Percentiles rank a stretch among this genome's conserved stretches.
phyloP scores from a whole-genome alignment of 1,284 basidiomycete species.

The Ganoderma leucocontextum region DNA sequence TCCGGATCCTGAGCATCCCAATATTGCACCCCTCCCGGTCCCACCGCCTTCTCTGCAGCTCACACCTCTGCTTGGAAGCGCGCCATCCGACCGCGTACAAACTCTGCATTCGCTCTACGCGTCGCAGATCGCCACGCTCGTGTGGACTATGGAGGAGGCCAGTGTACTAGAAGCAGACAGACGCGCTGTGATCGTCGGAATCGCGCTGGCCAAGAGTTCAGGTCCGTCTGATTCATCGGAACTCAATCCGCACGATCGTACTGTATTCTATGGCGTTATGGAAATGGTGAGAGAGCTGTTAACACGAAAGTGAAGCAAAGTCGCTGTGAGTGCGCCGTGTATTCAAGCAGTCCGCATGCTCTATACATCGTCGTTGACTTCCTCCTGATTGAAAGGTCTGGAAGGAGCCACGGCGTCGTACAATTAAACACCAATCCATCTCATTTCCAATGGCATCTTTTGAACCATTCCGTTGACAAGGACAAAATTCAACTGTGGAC shows the following conservation, averaged over 20 bases:
- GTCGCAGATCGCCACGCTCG: constrained; percentile 84
- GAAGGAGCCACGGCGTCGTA: not conserved
- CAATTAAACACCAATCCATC: not conserved
- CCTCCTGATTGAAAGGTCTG: constrained; percentile 7
- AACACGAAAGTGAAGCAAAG: not conserved
- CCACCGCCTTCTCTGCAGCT: constrained; percentile 80
- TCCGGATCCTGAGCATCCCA: constrained; percentile 46
- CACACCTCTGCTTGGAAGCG: constrained; percentile 79
- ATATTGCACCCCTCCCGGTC: constrained; percentile 59
- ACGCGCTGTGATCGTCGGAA: constrained; percentile 70
- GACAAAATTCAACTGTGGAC: not conserved
- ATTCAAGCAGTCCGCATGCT: not conserved
- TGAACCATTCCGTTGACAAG: not conserved
- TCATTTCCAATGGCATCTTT: not conserved
- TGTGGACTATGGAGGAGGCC: constrained; percentile 70
- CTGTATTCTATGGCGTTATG: constrained; percentile 75
- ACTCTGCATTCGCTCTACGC: constrained; percentile 86
- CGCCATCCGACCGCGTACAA: constrained; percentile 67
- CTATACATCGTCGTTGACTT: constrained; percentile 4
- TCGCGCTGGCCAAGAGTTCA: constrained; percentile 61
- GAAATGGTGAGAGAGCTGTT: constrained; percentile 60
- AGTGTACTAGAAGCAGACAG: constrained; percentile 50
- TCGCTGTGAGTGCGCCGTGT: not conserved
- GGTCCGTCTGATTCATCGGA: constrained; percentile 43
- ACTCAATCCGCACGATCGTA: constrained; percentile 56